phyloP scores from a whole-genome alignment of 2,329 filamentous ascomycete species.

The Aureobasidium melanogenum region DNA sequence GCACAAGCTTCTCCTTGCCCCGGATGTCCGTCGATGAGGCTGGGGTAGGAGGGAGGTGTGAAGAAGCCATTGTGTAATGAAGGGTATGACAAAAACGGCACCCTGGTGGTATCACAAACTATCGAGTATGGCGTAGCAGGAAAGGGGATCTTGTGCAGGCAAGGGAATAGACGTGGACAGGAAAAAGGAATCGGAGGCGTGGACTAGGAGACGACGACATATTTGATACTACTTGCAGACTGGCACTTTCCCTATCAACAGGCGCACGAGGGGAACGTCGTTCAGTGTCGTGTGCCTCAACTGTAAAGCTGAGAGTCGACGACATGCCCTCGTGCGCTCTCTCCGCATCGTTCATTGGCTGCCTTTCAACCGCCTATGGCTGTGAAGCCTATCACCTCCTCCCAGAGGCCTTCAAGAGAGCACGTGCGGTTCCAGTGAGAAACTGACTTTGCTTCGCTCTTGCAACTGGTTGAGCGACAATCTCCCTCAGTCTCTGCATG shows the following conservation, averaged over 20 bases:
- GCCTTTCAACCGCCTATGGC: background rate
- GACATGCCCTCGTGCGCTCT: conserved; percentile 10
- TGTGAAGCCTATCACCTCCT: background rate
- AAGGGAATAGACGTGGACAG: background rate
- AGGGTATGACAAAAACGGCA: background rate
- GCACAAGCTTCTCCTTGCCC: conserved; percentile 54
- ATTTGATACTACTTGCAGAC: conserved; percentile 1
- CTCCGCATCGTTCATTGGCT: conserved; percentile 3
- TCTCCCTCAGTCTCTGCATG: background rate
- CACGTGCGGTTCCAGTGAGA: conserved; percentile 10
- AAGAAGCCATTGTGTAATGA: conserved; percentile 50
- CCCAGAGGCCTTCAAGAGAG: background rate
- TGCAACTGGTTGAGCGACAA: background rate
- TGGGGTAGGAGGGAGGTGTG: conserved; percentile 63
- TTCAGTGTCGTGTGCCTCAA: conserved; percentile 10
- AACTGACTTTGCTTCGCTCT: background rate
- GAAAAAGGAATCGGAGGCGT: background rate
- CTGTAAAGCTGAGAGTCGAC: background rate
- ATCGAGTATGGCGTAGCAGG: background rate
- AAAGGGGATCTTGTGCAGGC: background rate
- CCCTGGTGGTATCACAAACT: background rate
- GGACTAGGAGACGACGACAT: background rate
- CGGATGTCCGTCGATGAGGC: conserved; percentile 72
- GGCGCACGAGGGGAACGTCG: conserved; percentile 4
- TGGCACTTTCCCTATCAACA: conserved; percentile 8